These are phyloP conservation scores for Ustilago trichophora DNA, from an alignment of 1,284 basidiomycete genomes.

Conservation along the genomic window DNA sequence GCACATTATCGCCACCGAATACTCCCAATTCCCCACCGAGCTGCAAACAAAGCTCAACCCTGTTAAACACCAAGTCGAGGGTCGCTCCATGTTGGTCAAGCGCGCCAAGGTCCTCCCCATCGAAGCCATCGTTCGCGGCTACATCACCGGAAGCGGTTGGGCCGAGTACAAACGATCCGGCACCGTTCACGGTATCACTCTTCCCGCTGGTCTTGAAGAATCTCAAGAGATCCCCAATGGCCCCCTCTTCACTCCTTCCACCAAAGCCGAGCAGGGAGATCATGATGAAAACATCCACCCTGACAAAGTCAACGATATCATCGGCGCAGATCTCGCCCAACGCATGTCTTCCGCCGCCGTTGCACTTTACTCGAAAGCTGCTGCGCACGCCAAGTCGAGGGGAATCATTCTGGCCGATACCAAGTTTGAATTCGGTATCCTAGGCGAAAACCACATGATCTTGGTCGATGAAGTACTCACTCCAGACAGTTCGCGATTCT, in stretches of 20 bases:
- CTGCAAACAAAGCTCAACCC: slow-evolving; percentile 44
- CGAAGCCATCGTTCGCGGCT: slow-evolving; percentile 97
- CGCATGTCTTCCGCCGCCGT: slow-evolving; percentile 74
- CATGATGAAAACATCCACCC: slow-evolving; percentile 99
- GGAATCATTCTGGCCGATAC: slow-evolving; percentile 96
- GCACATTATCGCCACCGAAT: slow-evolving; percentile 60
- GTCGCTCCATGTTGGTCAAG: slow-evolving; percentile 87
- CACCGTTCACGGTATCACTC: slow-evolving; percentile 85
- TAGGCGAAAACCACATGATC: slow-evolving; percentile 72
- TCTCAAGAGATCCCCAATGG: slow-evolving; percentile 72
- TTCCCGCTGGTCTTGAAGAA: slow-evolving; percentile 83
- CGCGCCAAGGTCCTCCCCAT: slow-evolving; percentile 89
- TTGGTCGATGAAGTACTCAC: slow-evolving; percentile 96
- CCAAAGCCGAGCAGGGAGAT: slow-evolving; percentile 91
- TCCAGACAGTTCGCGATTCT: slow-evolving; percentile 96
- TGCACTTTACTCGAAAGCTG: slow-evolving; percentile 79
- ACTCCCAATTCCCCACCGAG: slow-evolving; percentile 45
- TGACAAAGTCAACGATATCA: slow-evolving; percentile 70
- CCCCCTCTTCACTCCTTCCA: slow-evolving; percentile 94
- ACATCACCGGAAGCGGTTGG: slow-evolving; percentile 97
- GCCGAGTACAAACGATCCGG: slow-evolving; percentile 86
- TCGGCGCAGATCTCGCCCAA: slow-evolving; percentile 71
- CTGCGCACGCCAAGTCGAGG: slow-evolving; percentile 77
- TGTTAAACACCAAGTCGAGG: slow-evolving; percentile 73
- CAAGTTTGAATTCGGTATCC: slow-evolving; percentile 86